Base-by-base conservation (phyloP, 805 yeast genomes). In the Saturnispora dispora region DNA sequence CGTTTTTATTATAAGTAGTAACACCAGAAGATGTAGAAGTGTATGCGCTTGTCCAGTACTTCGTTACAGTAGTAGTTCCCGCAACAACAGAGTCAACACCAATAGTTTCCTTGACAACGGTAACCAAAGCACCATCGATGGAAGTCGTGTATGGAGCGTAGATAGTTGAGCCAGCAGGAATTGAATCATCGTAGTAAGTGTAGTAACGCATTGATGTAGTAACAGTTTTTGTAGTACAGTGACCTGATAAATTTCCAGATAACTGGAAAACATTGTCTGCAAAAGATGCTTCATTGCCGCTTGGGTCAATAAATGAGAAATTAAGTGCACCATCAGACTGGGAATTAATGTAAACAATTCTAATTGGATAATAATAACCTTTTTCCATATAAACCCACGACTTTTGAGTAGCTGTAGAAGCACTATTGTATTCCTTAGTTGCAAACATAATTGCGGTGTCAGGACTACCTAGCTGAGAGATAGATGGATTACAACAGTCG, bases 401-500 rank as follows among this genome's bases (percentile, higher is more conserved):
- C 6, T 20, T 47, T 32, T 54, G 35, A 17, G 15, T 23, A 27
- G 41, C 51, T 13, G 18, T 11, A 1, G 47, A 10, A 8, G 40
- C 23, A 10, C 46, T 7, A 5, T 30, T 13, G 22, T 43, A 51
- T 32, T 48, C 51, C 18, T 54, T 57, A 13, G 47, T 27, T 5
- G 55, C 50, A 18, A 42, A 52, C 52, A 58, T 40, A 15, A 54
- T 43, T 5, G 53, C 50, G 3, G 36, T 25, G 13, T 45, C 46
- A 10, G 52, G 46, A n/a, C 28, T 28, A 35, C 52, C 53, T 8
- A 41, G 25, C n/a, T 47, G 50, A 9, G 36, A 20, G 13, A 30
- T n/a, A 4, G 28, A 15, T 9, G 60, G 54, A 32, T 57, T 52
- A 58, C 73, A 65, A 57, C 77, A 73, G 28, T 61, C 62, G 23